Conservation (phyloP, 345 rosid genomes). For the Eucalyptus brandiana region DNA sequence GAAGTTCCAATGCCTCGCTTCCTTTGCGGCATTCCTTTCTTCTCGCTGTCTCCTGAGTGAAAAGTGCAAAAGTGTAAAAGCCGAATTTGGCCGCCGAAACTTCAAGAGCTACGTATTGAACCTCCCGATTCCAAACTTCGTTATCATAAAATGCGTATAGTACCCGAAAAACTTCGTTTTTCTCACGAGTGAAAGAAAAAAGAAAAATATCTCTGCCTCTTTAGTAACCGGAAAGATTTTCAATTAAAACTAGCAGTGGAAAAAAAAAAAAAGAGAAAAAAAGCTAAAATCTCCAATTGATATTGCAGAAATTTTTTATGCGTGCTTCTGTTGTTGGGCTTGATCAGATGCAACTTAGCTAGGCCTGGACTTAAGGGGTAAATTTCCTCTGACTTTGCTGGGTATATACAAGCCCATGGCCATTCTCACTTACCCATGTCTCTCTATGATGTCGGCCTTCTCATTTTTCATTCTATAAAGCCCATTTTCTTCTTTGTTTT, state of each 20-base stretch:
- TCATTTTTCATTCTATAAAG: not conserved
- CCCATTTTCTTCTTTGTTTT: not conserved
- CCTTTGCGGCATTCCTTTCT: slow-evolving; percentile 16
- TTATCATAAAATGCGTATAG: not conserved
- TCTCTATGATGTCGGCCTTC: not conserved
- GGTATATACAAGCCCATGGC: not conserved
- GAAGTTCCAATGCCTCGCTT: not conserved
- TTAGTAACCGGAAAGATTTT: not conserved
- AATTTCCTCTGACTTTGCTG: not conserved
- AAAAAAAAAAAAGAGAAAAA: not conserved
- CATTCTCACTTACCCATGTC: not conserved
- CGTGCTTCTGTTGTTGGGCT: not conserved
- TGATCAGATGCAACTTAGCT: not conserved
- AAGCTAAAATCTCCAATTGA: not conserved
- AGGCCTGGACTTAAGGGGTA: not conserved
- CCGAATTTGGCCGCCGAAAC: not conserved
- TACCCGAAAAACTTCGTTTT: not conserved
- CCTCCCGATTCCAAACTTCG: not conserved
- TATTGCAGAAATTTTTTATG: not conserved
- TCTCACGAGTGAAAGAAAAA: accelerated
- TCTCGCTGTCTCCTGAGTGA: not conserved
- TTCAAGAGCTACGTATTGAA: not conserved
- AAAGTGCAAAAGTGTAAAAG: not conserved
- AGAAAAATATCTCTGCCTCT: not conserved
- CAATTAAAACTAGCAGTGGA: not conserved